Percentiles rank a stretch among this genome's conserved stretches.
These are phyloP conservation scores for Rutstroemia sydowiana DNA, from an alignment of 2,329 filamentous ascomycete species.

Conservation along the genomic window DNA sequence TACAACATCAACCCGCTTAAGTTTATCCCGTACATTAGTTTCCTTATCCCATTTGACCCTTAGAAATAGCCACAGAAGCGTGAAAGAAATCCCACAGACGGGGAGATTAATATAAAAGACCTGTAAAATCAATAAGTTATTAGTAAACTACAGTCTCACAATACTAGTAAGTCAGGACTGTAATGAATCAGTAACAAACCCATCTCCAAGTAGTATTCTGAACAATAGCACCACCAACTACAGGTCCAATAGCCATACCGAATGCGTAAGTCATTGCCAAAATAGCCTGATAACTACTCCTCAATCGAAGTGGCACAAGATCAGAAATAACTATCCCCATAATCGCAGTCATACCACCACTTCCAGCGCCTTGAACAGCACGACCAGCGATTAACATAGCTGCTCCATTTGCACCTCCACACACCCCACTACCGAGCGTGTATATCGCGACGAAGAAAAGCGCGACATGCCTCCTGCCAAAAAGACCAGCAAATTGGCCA, in stretches of 20 bases:
- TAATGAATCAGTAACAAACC: slow-evolving; percentile 1
- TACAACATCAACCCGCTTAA: background rate
- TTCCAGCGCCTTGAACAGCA: slow-evolving; percentile 38
- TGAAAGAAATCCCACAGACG: slow-evolving; percentile 3
- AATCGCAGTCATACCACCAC: slow-evolving; percentile 38
- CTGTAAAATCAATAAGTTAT: background rate
- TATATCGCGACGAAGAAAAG: slow-evolving; percentile 35
- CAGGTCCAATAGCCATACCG: slow-evolving; percentile 14
- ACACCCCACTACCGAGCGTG: slow-evolving; percentile 43
- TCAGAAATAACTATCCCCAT: slow-evolving; percentile 42
- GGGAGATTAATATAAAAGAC: slow-evolving; percentile 13
- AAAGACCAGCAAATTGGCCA: slow-evolving; percentile 1
- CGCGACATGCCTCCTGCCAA: background rate
- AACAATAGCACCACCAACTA: slow-evolving; percentile 19
- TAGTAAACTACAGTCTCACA: background rate
- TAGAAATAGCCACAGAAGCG: background rate
- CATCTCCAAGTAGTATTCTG: slow-evolving; percentile 2
- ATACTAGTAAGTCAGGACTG: background rate
- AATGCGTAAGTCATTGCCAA: slow-evolving; percentile 13
- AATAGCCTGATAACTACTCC: slow-evolving; percentile 36
- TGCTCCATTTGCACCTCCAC: slow-evolving; percentile 37
- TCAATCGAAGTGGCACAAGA: slow-evolving; percentile 39
- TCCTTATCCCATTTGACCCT: background rate
- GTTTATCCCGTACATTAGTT: slow-evolving; percentile 13
- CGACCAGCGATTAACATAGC: slow-evolving; percentile 43